Percentiles rank a stretch among this genome's conserved stretches.
Conservation (phyloP, 108 stramenopile genomes). For the Cylindrotheca closterium region DNA sequence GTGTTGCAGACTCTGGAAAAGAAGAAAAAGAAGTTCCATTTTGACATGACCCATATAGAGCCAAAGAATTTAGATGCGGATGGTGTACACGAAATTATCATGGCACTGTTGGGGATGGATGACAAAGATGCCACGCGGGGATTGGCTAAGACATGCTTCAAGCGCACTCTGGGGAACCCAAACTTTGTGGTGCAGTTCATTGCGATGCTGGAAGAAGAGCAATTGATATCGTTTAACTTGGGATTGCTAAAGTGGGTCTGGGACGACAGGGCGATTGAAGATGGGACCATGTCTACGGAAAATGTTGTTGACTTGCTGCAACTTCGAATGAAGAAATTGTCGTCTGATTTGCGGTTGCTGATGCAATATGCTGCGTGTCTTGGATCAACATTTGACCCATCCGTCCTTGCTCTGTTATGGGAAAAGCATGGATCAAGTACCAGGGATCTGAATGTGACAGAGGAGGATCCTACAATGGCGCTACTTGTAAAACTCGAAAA, state of each 20-base stretch:
- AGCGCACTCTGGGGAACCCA: constrained; percentile 37
- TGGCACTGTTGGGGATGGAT: constrained; percentile 3
- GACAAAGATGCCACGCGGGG: neutral
- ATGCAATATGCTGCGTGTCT: constrained; percentile 19
- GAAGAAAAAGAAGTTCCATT: neutral
- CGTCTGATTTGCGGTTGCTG: neutral
- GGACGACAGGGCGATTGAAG: neutral
- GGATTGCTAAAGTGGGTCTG: neutral
- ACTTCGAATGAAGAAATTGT: constrained; percentile 28
- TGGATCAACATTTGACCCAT: constrained; percentile 5
- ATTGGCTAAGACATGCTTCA: constrained; percentile 2
- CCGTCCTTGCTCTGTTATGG: neutral
- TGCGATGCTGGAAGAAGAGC: neutral
- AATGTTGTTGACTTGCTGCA: constrained; percentile 42
- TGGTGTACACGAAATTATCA: neutral
- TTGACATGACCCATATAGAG: neutral
- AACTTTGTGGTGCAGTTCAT: constrained; percentile 33
- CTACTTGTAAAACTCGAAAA: neutral
- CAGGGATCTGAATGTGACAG: neutral
- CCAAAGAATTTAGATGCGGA: neutral
- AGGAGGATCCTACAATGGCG: neutral
- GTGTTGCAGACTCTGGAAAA: neutral
- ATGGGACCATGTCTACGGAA: constrained; percentile 22
- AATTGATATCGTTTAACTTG: constrained; percentile 7
- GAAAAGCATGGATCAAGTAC: neutral